Base-by-base conservation (phyloP, 2,329 filamentous ascomycete genomes). In the Stachybotrys chlorohalonatus region DNA sequence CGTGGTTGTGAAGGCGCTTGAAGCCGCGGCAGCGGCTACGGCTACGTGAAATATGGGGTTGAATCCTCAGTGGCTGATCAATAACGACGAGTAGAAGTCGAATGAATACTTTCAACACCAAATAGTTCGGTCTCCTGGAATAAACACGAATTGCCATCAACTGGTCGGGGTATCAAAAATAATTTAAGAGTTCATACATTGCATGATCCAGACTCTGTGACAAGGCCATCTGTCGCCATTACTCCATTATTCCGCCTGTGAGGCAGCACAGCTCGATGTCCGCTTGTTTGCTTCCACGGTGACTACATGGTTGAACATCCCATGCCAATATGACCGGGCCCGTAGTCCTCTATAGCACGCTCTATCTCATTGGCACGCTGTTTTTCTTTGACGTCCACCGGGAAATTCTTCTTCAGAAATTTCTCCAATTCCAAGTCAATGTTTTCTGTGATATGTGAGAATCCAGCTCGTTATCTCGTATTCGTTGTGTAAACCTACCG, bases 371-470 rank as follows among this genome's bases (percentile, higher is more conserved):
- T 92, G 54, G 86, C 82, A 60, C 74, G 75, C 57, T 86, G 77
- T 64, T 89, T 89, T 62, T 83, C 79, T 58, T 82, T 85, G 45
- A 83, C 79, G 64, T 89, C 86, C 53, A 79, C 80, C 1, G 87
- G 85, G 60, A 95, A 95, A 69, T 90, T 91, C 56, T 81, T 83
- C 62, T 85, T 83, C 56, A 95, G 71, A 59, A 88, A 93, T 31
- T 77, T 81, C 52, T 84, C 81, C 24, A 90, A 75, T 6, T 86
- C 76, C 24, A 74, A 70, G 63, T 95, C 90, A 17, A 94, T 78
- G 58, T 88, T 86, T 52, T 83, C 86, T 84, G 50, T 49, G 11
- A 11, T 42, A 11, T 17, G 6, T 30, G 9, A 15, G 47, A 7
- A 11, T n/a, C 49, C 5, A 53, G 15, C 32, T 30, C 46, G n/a